Evolutionary conservation across 2,329 filamentous ascomycete genomes (phyloP), one percentile per base, ranked within the genome.

Genomic region (Colletotrichum neosansevieriae): DNA sequence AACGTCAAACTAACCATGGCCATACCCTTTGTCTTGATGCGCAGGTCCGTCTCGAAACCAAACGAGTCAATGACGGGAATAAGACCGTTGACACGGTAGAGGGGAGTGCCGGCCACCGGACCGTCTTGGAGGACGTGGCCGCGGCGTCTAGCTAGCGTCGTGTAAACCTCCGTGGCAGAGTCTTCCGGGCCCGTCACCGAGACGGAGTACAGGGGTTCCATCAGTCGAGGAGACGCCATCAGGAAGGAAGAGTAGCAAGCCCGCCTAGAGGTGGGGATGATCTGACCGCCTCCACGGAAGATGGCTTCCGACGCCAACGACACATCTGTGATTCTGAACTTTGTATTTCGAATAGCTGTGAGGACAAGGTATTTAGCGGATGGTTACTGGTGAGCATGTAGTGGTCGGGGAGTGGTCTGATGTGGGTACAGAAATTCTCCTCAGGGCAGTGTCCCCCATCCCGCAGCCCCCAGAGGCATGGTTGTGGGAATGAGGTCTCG

Each of bases 61-160:
- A 99, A 99, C 34, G 91, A 94, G 83, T 99, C 96, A 76, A 99
- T 97, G 68, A 98, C 96, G 10, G 96, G 96, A 63, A 99, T 90
- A 57, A 98, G 85, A 3, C 96, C 96, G 74, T 91, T 92, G 60
- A 98, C 94, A 21, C 92, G 91, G 81, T 98, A 98, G 11, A 99
- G 86, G 4, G 95, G 96, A 10, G 96, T 98, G 24, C 96, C 96
- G 0, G 95, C 94, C 69, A 99, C 93, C 13, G 94, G 94, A 0
- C 93, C 94, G 77, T 99, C 96, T n/a, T 92, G 91, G 29, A 99
- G 85, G 32, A 99, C 95, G 79, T 99, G 96, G 1, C 96, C 96
- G 73, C 96, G 87, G 68, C 96, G 90, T 58, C 94, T 89, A 6
- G 94, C 92, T 21, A 99, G 89, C 7, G 97, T 93, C 40, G 94